Base-by-base conservation (phyloP, 805 yeast species). In the Yarrowia deformans region DNA sequence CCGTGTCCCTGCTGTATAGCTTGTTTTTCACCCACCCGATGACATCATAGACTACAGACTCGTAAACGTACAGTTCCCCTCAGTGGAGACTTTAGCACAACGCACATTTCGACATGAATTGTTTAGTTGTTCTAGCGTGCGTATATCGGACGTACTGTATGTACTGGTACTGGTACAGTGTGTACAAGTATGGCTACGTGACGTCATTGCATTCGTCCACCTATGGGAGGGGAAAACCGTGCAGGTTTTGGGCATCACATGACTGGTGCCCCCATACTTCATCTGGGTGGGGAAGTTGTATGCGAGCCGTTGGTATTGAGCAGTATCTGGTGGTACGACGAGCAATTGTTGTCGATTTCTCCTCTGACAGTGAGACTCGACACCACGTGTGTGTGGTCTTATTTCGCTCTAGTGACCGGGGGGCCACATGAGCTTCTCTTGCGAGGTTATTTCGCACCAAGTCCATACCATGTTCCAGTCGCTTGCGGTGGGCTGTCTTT, bases 401-500 rank as follows among this genome's bases (percentile, higher is more conserved):
- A 32, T 49, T 49, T 8, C 8, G n/a, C 23, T 18, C 40, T 42
- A 35, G 56, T 52, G 56, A 52, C 39, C 18, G 4, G 34, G 4
- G 34, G 56, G 16, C 43, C 43, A 54, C 58, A 54, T 54, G 58
- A 54, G 58, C 55, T 6, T 10, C 9, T 23, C 13, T 18, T 16
- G 43, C 45, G 34, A 55, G 61, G 61, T 55, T 40, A 54, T 37
- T 37, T 37, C 29, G 29, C 29, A 23, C 29, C 29, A 23, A 2
- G 29, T 23, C 29, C 29, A 23, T 23, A 6, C 42, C 1, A 6
- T 3, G 35, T 19, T 37, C 9, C 29, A 18, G 43, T 54, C 18
- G 19, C 35, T 54, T 55, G 61, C 45, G 61, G 61, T 55, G 61
- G 61, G 45, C 46, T 16, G 61, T 39, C 29, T 23, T 37, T 39